phyloP scores from a whole-genome alignment of 345 rosid species.

The Melaleuca quinquenervia region DNA sequence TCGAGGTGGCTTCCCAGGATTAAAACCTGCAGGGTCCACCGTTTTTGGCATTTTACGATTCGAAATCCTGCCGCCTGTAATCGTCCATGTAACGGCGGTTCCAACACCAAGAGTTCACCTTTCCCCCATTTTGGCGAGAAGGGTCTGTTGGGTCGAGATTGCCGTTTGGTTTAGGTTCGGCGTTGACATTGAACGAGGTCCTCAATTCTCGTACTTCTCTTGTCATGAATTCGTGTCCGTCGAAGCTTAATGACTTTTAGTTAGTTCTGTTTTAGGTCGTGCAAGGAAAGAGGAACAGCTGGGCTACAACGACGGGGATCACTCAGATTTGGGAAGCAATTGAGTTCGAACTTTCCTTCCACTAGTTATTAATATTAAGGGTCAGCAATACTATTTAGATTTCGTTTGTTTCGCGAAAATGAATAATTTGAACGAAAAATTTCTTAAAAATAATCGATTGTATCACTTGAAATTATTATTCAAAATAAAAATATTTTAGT shows the following conservation, averaged over 20 bases:
- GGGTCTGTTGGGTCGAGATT: not conserved
- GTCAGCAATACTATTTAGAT: not conserved
- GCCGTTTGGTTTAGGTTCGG: not conserved
- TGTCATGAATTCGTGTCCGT: not conserved
- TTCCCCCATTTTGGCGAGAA: not conserved
- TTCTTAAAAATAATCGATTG: fast-evolving
- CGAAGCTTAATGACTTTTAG: not conserved
- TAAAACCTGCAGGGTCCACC: not conserved
- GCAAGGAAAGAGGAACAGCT: not conserved
- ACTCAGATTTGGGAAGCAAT: not conserved
- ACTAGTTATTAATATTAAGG: not conserved
- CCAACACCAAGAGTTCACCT: not conserved
- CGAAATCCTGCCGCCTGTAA: not conserved
- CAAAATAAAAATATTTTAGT: fast-evolving
- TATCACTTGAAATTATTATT: not conserved
- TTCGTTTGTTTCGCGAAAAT: not conserved
- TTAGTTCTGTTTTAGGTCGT: not conserved
- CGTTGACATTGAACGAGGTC: not conserved
- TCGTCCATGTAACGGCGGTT: not conserved
- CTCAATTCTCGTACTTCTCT: not conserved
- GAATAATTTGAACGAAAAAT: fast-evolving
- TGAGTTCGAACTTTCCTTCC: not conserved
- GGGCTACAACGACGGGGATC: not conserved
- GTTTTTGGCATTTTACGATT: not conserved
- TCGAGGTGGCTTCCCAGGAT: not conserved